Conservation (phyloP, 2,329 filamentous ascomycete species). For the Cercospora sesami region DNA sequence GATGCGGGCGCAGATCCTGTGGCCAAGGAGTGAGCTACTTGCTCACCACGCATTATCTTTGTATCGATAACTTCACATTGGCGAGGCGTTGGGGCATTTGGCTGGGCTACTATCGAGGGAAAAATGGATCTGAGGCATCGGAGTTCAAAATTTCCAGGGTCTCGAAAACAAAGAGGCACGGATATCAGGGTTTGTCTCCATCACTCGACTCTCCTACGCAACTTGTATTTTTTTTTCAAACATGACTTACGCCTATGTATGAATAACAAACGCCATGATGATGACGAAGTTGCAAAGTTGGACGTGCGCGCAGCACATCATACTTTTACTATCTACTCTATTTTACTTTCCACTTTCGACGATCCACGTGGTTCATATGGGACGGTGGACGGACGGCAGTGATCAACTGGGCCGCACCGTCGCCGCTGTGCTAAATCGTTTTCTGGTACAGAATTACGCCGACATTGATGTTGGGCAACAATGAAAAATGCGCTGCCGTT, state of each 20-base stretch:
- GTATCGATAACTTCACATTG: not conserved
- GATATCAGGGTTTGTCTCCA: not conserved
- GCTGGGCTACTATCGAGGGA: not conserved
- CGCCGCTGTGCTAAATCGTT: not conserved
- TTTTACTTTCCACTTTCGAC: not conserved
- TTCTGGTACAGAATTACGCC: not conserved
- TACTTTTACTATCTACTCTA: not conserved
- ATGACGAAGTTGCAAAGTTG: not conserved
- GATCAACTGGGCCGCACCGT: not conserved
- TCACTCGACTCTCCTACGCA: not conserved
- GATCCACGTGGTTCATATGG: not conserved
- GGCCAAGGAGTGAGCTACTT: not conserved
- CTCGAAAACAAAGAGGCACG: not conserved
- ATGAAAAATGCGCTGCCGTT: not conserved
- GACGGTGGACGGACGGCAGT: not conserved
- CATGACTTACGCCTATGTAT: conserved; percentile 1
- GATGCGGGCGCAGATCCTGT: not conserved
- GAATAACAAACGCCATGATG: not conserved
- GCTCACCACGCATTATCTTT: not conserved
- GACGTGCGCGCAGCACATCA: not conserved
- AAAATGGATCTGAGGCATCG: not conserved
- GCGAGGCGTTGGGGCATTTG: not conserved
- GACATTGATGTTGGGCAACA: not conserved
- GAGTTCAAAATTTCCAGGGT: not conserved
- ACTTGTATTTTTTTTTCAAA: not conserved